Conservation (phyloP, 1,284 basidiomycete genomes). For the Rhodotorula sp. region DNA sequence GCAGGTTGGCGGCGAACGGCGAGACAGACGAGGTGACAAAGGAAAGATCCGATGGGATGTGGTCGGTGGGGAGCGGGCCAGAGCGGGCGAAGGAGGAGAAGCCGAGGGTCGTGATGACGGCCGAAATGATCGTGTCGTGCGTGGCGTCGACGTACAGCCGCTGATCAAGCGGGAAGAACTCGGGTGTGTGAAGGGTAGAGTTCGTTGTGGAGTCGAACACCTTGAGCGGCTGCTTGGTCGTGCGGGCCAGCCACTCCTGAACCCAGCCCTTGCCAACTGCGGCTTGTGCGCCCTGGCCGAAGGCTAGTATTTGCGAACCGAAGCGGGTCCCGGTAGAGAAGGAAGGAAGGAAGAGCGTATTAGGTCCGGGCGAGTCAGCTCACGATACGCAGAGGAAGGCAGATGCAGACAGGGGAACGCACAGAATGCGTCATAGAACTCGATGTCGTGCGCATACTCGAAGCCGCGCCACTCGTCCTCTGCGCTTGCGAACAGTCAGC, state of each 20-base stretch:
- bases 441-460: conserved; percentile 57
- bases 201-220: conserved; percentile 62
- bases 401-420: conserved; percentile 28
- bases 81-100: conserved; percentile 66
- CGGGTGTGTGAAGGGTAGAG: conserved; percentile 59
- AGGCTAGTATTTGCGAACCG: conserved; percentile 17
- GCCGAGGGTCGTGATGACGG: conserved; percentile 60
- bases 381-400: too few species aligned
- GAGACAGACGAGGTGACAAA: conserved; percentile 57
- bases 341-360: not conserved
- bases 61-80: conserved; percentile 70
- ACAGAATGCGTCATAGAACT: conserved; percentile 53
- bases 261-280: conserved; percentile 55
- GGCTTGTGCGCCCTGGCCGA: conserved; percentile 51
- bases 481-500: not conserved
- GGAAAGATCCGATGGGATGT: conserved; percentile 63
- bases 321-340: too few species aligned
- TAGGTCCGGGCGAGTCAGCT: too few species aligned
- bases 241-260: conserved; percentile 51
- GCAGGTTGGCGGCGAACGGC: conserved; percentile 62
- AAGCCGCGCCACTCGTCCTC: conserved; percentile 67
- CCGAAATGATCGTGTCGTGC: conserved; percentile 54
- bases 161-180: conserved; percentile 64
- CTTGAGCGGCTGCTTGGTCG: conserved; percentile 57
- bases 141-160: conserved; percentile 62